Base-by-base conservation (phyloP, 1,284 basidiomycete genomes). In the Coniferiporia weirii region DNA sequence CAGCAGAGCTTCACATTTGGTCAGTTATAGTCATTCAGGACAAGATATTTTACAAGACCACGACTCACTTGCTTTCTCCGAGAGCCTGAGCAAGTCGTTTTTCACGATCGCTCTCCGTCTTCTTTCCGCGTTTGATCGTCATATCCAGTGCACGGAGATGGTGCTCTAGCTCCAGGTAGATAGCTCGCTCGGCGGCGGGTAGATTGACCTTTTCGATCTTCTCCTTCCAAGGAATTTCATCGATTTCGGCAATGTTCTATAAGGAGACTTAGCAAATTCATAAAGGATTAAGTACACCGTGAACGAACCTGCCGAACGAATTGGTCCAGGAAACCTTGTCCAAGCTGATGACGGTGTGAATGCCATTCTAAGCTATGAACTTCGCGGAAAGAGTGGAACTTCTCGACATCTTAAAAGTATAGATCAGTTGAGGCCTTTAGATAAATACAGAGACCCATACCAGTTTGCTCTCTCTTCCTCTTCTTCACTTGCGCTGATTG, bases 351-450 rank as follows among this genome's bases (percentile, higher is more conserved):
- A 7, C 95, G 85, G 65, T 93, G 87, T 1, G 85, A 85, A 69
- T 97, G 95, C 95, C 95, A 98, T 64, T 94, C 90, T 19, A 90
- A 72, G 48, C 88, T 95, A 68, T 93, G 94, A 17, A 95, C 88
- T 68, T 98, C 95, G 32, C 94, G 85, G 86, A 95, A 98, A 0
- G 95, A 95, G 71, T 97, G 93, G 81, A 98, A 98, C 65, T 86
- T 85, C 70, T 98, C 95, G 52, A 90, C 93, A 59, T 85, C 90
- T 92, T 54, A 15, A 36, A 15, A 35, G 35, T 32, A 20, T 9
- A 64, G n/a, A 66, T 47, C 17, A 60, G 52, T 53, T 13, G 19
- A 32, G 35, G 57, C 35, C 20, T 49, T 4, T 1, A 51, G 62
- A 55, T 36, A 64, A 45, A 43, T 61, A 48, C 52, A 19, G 48